Percentiles rank a stretch among this genome's conserved stretches.
These are phyloP conservation scores for Dalechampia spathulata DNA, from an alignment of 441 rosid genomes.

Conservation along the genomic window DNA sequence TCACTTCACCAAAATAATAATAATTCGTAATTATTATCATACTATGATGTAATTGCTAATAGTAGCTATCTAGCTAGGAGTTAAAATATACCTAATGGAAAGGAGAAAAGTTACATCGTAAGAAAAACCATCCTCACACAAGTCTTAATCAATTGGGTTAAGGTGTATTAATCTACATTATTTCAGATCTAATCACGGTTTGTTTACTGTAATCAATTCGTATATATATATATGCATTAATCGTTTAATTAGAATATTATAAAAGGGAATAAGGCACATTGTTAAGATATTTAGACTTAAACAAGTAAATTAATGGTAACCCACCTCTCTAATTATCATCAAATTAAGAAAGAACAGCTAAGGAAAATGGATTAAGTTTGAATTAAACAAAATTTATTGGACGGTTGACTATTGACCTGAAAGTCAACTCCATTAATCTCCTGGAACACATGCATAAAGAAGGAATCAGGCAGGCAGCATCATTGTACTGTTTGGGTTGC, in stretches of 20 bases:
- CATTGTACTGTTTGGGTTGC: slow-evolving; percentile 27
- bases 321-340: slow-evolving; percentile 6
- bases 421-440: slow-evolving; percentile 31
- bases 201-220: too few species aligned
- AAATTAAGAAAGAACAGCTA: neutral
- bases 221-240: too few species aligned
- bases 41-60: neutral
- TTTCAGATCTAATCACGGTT: neutral
- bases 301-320: too few species aligned
- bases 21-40: neutral
- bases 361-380: neutral
- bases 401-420: slow-evolving; percentile 35
- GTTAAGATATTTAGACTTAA: too few species aligned
- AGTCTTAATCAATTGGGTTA: neutral
- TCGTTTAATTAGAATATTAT: too few species aligned
- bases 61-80: neutral
- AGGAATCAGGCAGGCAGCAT: slow-evolving; percentile 26
- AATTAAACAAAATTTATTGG: neutral
- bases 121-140: neutral
- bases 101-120: slow-evolving; percentile 5
- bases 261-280: too few species aligned
- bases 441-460: slow-evolving; percentile 37
- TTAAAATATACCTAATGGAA: neutral
- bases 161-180: neutral
- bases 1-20: neutral